Evolutionary conservation across 139 green algal species (phyloP).

Genomic region (Tetradesmus obliquus): DNA sequence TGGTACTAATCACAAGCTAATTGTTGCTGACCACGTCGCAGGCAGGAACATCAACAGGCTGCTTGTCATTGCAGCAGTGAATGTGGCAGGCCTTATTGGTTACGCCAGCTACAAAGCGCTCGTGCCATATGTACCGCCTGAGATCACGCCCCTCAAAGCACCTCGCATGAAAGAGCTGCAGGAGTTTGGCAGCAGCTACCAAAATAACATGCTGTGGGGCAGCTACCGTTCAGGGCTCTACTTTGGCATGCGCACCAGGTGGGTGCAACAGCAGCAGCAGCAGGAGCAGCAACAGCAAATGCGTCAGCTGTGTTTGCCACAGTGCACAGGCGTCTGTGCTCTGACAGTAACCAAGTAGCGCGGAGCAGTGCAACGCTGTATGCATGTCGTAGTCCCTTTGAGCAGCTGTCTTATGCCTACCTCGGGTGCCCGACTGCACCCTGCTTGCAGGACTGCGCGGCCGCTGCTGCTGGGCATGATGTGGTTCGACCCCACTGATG

Average conservation of each 20-base stretch:
- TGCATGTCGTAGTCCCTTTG: not conserved
- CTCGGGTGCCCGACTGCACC: not conserved
- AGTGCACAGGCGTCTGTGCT: not conserved
- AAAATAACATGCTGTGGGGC: conserved; percentile 85
- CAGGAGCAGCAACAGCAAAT: not conserved
- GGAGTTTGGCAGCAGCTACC: conserved; percentile 58
- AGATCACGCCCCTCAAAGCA: conserved; percentile 48
- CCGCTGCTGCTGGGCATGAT: conserved; percentile 85
- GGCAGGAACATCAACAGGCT: not conserved
- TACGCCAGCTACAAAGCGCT: not conserved
- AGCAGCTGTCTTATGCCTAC: not conserved
- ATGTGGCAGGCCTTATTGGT: not conserved
- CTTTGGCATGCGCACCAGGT: conserved; percentile 86
- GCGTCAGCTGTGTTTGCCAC: not conserved
- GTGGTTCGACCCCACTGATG: conserved; percentile 81
- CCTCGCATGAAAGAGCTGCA: conserved; percentile 53
- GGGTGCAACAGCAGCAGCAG: not conserved
- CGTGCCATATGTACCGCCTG: not conserved
- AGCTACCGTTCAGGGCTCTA: conserved; percentile 93
- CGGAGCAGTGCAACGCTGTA: not conserved
- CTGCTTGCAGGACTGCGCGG: conserved; percentile 54
- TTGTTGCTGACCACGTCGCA: not conserved
- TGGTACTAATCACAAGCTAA: not conserved
- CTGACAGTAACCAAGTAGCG: not conserved
- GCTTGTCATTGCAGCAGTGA: not conserved